Base-by-base conservation (phyloP, 2,329 filamentous ascomycete genomes). In the Sporothrix schenckii region DNA sequence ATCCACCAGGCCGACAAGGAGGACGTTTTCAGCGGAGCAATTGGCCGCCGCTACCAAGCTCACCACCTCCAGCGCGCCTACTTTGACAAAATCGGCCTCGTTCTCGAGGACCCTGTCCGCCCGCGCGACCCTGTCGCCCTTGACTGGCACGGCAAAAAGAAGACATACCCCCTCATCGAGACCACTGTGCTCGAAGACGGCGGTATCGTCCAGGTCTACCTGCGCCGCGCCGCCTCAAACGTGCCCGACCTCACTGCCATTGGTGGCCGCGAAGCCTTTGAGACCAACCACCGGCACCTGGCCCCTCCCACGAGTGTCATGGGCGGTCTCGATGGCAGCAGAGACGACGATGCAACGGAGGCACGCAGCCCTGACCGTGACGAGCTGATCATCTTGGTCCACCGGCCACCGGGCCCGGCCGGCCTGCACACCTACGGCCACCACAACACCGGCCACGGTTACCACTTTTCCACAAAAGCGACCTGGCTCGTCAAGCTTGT, bases 151-250 rank as follows among this genome's bases (percentile, higher is more conserved):
- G 81, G 80, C 11, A 72, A 75, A 1, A 78, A 78, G 30, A 79
- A 79, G 34, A 79, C 80, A 4, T 85, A 82, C 82, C 73, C 72
- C 44, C 74, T 85, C 69, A 70, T 83, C 54, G 82, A 85, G 73
- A 78, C 81, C 13, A 76, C 76, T 4, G 73, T 77, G 0, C 77
- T 77, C 2, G 73, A 76, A 1, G 74, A 78, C 21, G 81, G 82
- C 10, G 77, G 79, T 54, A 80, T 84, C 2, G 82, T 82, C 82
- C 83, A 85, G 77, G 82, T 81, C 0, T 85, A 85, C 56, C 75
- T 83, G 21, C 83, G 81, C 76, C 75, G 68, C 50, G 67, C 54
- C 34, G n/a, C 24, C 27, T 60, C 39, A 13, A 13, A 21, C 14
- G 9, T 30, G n/a, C 39, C 21, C 14, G 47, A 56, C 54, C 54